A percentile compares a stretch with the other conserved stretches of the same genome.
Conservation (phyloP, 2,329 filamentous ascomycete species). For the Penicillium sp. region DNA sequence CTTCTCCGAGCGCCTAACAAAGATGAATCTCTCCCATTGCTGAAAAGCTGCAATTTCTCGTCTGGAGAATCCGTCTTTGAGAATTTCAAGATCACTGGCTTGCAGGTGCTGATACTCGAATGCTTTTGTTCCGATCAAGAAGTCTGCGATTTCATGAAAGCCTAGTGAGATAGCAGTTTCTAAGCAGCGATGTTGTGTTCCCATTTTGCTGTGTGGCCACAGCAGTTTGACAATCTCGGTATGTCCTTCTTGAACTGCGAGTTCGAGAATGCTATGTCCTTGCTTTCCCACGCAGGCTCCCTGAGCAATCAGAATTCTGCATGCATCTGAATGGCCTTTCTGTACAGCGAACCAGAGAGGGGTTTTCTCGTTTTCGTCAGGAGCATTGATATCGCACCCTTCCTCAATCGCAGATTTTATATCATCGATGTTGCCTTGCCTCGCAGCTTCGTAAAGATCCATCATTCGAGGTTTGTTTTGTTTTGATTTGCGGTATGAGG, state of each 20-base stretch:
- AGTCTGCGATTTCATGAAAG: constrained; percentile 13
- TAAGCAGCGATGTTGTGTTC: constrained; percentile 3
- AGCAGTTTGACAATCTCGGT: constrained; percentile 5
- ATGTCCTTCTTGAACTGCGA: constrained; percentile 4
- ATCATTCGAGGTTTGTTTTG: background rate
- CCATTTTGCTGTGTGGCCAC: constrained; percentile 9
- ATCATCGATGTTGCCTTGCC: background rate
- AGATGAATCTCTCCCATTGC: constrained; percentile 12
- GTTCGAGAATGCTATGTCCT: background rate
- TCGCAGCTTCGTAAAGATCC: constrained; percentile 7
- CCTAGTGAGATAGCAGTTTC: constrained; percentile 9
- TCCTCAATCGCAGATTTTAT: constrained; percentile 6
- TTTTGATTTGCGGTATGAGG: no score
- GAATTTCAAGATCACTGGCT: background rate
- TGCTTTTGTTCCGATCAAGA: constrained; percentile 2
- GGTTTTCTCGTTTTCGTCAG: background rate
- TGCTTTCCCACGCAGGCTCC: background rate
- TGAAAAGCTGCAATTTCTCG: constrained; percentile 2
- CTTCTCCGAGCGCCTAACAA: constrained; percentile 4
- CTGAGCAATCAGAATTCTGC: constrained; percentile 3
- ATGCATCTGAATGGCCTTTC: constrained; percentile 2
- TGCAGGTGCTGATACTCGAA: constrained; percentile 4
- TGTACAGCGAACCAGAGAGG: constrained; percentile 7
- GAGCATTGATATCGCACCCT: constrained; percentile 6
- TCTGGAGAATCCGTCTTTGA: background rate